A percentile compares a stretch with the other conserved stretches of the same genome.
These are phyloP conservation scores for Backusella tuberculispora DNA, from an alignment of 192 early-diverging fungal genomes.

Conservation along the genomic window DNA sequence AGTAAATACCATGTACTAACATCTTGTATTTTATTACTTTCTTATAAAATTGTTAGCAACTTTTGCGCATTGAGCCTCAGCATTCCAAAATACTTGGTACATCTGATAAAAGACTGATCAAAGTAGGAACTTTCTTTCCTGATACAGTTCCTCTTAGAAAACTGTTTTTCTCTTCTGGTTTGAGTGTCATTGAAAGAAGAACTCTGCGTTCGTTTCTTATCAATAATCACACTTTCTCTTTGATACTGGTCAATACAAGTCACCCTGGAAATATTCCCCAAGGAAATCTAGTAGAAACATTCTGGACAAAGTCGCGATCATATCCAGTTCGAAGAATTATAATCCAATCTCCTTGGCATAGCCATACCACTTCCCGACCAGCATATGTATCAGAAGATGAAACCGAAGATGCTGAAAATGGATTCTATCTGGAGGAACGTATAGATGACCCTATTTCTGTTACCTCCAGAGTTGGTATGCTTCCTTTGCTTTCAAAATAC, in stretches of 20 bases:
- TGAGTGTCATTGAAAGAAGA: neutral
- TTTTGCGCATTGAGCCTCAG: neutral
- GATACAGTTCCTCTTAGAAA: neutral
- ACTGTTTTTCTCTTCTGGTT: neutral
- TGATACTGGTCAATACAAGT: neutral
- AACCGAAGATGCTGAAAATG: neutral
- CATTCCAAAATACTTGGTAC: conserved; percentile 3
- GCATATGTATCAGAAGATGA: neutral
- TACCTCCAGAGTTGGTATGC: neutral
- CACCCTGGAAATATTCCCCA: neutral
- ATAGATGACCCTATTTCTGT: neutral
- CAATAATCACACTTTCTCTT: too few relatives aligned
- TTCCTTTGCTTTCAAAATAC: neutral
- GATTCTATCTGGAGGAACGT: neutral
- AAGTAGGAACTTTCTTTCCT: neutral
- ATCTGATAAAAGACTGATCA: conserved; percentile 8
- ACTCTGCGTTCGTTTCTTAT: neutral
- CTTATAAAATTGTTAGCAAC: neutral
- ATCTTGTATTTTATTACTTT: too few relatives aligned
- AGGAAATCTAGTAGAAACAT: neutral
- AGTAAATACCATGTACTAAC: neutral
- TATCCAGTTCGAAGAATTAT: conserved; percentile 4
- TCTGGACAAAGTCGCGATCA: neutral
- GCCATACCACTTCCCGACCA: neutral
- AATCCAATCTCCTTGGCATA: conserved; percentile 3